Conservation (phyloP, 768 basidiomycete genomes). For the Pleurotus tuoliensis region DNA sequence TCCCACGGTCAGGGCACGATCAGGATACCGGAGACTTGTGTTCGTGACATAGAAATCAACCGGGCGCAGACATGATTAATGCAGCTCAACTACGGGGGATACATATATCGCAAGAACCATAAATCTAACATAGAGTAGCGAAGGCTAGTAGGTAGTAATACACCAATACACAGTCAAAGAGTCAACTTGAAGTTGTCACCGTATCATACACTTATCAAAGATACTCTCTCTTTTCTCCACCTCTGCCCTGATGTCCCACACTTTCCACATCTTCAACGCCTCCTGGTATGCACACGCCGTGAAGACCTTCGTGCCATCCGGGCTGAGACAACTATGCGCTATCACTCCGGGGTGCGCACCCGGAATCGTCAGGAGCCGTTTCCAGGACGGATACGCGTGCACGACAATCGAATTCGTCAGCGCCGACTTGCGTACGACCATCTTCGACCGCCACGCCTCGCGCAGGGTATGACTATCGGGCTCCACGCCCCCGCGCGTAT, state of each 20-base stretch:
- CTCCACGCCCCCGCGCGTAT: conserved; percentile 47
- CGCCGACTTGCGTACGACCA: conserved; percentile 46
- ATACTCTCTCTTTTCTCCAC: conserved; percentile 34
- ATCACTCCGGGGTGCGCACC: conserved; percentile 52
- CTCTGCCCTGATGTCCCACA: conserved; percentile 44
- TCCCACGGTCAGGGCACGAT: no score
- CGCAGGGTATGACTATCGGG: conserved; percentile 43
- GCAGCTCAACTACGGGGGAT: no score
- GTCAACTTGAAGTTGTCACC: conserved; percentile 17
- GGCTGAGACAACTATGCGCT: conserved; percentile 59
- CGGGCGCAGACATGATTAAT: no score
- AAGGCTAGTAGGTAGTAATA: no score
- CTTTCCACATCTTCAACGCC: conserved; percentile 71
- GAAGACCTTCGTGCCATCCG: conserved; percentile 59
- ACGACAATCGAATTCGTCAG: conserved; percentile 65
- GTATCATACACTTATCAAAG: conserved; percentile 44
- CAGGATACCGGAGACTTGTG: no score
- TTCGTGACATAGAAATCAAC: no score
- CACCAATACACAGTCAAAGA: no score
- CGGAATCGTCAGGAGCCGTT: conserved; percentile 47
- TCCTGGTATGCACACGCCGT: conserved; percentile 63
- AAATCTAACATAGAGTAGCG: no score
- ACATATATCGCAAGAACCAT: no score
- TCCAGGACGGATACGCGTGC: conserved; percentile 68
- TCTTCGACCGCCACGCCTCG: conserved; percentile 44